These are phyloP conservation scores for Juncus effusus DNA, from an alignment of 176 grass and related monocot species.

Conservation along the genomic window DNA sequence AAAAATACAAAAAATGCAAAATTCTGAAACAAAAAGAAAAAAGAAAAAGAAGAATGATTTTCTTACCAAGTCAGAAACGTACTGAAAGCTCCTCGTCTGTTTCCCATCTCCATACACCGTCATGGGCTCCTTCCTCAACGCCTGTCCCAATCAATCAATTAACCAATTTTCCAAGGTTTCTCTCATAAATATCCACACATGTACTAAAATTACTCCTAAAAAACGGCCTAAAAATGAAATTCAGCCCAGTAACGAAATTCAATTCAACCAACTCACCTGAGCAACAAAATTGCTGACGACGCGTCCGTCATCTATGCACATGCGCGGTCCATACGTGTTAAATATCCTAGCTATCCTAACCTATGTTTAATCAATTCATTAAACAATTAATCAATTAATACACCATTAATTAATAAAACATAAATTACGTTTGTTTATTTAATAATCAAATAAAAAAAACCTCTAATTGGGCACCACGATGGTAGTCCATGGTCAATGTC, in stretches of 20 bases:
- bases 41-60: neutral
- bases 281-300: conserved; percentile 98
- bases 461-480: conserved; percentile 83
- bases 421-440: too few relatives aligned
- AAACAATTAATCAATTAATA: too few relatives aligned
- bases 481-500: conserved; percentile 96
- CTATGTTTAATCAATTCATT: conserved; percentile 20
- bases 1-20: neutral
- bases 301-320: conserved; percentile 97
- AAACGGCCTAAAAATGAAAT: neutral
- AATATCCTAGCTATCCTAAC: conserved; percentile 96
- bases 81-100: conserved; percentile 98
- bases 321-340: conserved; percentile 91
- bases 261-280: conserved; percentile 38
- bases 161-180: neutral
- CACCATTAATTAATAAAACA: too few relatives aligned
- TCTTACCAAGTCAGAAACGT: conserved; percentile 92
- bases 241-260: neutral
- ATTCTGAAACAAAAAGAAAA: neutral
- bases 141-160: conserved; percentile 35
- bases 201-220: too few relatives aligned
- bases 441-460: conserved; percentile 30
- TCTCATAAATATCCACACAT: neutral
- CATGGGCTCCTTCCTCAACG: conserved; percentile 84
- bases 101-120: conserved; percentile 98